phyloP scores from a whole-genome alignment of 1,139 yeast genomes.

The Eremothecium gossypii region DNA sequence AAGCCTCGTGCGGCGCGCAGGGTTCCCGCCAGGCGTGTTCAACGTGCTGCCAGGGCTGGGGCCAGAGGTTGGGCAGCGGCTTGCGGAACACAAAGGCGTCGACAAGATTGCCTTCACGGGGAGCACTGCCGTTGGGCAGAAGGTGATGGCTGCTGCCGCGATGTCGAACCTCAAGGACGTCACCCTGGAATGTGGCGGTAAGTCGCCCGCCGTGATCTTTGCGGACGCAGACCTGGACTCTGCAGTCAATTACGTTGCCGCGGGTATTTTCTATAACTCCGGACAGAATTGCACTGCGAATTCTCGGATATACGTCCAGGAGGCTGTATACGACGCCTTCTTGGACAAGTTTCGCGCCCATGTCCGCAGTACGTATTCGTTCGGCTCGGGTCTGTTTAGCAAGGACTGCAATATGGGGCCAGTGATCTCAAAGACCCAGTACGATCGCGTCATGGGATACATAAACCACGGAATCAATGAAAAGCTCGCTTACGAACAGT shows the following conservation, averaged over 20 bases:
- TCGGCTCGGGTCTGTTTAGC: slow-evolving; percentile 41
- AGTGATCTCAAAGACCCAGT: slow-evolving; percentile 57
- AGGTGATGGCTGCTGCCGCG: slow-evolving; percentile 50
- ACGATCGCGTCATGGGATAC: slow-evolving; percentile 44
- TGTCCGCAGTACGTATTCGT: slow-evolving; percentile 41
- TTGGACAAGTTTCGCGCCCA: slow-evolving; percentile 40
- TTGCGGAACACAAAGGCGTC: slow-evolving; percentile 48
- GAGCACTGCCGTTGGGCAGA: slow-evolving; percentile 48
- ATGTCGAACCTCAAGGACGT: slow-evolving; percentile 57
- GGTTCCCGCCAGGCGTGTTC: slow-evolving; percentile 66
- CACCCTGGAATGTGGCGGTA: slow-evolving; percentile 91
- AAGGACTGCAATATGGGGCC: slow-evolving; percentile 63
- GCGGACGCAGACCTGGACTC: slow-evolving; percentile 68
- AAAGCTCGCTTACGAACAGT: slow-evolving; percentile 29
- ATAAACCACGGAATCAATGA: slow-evolving; percentile 64
- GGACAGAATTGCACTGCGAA: slow-evolving; percentile 93
- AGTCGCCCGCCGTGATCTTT: slow-evolving; percentile 65
- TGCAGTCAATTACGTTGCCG: slow-evolving; percentile 79
- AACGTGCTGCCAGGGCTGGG: slow-evolving; percentile 54
- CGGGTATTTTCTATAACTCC: slow-evolving; percentile 74
- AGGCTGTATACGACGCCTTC: slow-evolving; percentile 54
- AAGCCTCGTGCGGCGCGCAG: slow-evolving; percentile 48
- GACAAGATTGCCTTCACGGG: slow-evolving; percentile 65
- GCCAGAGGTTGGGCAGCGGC: slow-evolving; percentile 46
- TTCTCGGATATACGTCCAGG: slow-evolving; percentile 72